phyloP scores from a whole-genome alignment of 2,329 filamentous ascomycete genomes.

The Pseudocercospora eumusae region DNA sequence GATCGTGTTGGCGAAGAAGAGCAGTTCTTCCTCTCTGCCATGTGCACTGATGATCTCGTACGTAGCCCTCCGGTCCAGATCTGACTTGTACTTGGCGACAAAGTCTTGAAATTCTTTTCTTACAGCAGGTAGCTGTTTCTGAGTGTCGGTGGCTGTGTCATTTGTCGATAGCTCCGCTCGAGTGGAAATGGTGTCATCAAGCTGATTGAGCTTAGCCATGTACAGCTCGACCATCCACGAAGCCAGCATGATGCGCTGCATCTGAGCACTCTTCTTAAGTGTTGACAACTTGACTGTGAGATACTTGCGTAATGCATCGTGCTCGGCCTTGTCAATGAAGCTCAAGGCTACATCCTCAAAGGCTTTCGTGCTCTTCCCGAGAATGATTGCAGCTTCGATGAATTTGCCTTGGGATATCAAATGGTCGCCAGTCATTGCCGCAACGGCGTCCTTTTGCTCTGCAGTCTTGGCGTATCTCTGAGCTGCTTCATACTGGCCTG shows the following conservation, averaged over 20 bases:
- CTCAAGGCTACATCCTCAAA: conserved; percentile 94
- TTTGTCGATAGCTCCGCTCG: conserved; percentile 72
- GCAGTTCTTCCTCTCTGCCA: conserved; percentile 85
- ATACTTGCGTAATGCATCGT: conserved; percentile 88
- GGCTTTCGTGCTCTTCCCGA: conserved; percentile 92
- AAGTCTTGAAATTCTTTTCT: conserved; percentile 86
- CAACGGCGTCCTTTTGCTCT: conserved; percentile 84
- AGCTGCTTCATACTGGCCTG: conserved; percentile 84
- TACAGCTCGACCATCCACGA: conserved; percentile 95
- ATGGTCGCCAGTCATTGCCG: conserved; percentile 87
- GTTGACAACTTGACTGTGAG: conserved; percentile 78
- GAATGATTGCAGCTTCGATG: conserved; percentile 81
- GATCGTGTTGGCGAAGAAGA: conserved; percentile 85
- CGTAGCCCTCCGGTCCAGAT: conserved; percentile 86
- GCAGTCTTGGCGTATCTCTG: conserved; percentile 79
- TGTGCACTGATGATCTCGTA: conserved; percentile 97
- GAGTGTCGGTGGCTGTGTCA: conserved; percentile 63
- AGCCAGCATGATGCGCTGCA: conserved; percentile 94
- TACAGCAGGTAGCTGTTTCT: conserved; percentile 69
- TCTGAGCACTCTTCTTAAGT: conserved; percentile 78
- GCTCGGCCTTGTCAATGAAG: conserved; percentile 86
- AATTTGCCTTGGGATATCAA: conserved; percentile 79
- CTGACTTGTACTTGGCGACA: conserved; percentile 76
- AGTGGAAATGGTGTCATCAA: conserved; percentile 92
- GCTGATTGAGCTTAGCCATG: conserved; percentile 92